Base-by-base conservation (phyloP, 805 yeast genomes). In the Sugiyamaella smithiae region DNA sequence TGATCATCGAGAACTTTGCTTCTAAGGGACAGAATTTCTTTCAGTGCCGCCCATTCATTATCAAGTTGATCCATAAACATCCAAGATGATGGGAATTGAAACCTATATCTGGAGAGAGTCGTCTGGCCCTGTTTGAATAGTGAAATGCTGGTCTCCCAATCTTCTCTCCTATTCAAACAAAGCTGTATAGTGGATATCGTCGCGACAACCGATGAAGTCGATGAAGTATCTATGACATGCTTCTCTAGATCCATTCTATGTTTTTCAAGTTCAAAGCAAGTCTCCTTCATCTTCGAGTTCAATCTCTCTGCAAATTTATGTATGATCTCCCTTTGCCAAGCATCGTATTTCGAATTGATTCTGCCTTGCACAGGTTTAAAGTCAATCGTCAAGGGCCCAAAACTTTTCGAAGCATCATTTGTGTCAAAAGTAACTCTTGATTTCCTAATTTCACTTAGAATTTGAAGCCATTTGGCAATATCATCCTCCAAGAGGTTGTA, bases 61-160 rank as follows among this genome's bases (percentile, higher is more conserved):
- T 77, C 80, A 0, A 87, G 49, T 55, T 87, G 95, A 35, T 85
- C 93, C 41, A 68, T 69, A 59, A 69, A 78, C 0, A 82, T 52
- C 84, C 89, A 84, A 24, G 74, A 73, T 0, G 65, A 29, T 0
- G 83, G 77, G 43, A 79, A 73, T 19, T 68, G 69, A 51, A 66
- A 75, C 38, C 83, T 66, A n/a, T 71, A 67, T 24, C 73, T 70
- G 1, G 68, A 51, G 6, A 81, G 57, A 1, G 70, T 50, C 2
- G 58, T 56, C 48, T 81, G 84, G 4, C 75, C 73, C 1, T 54
- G 36, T 31, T 63, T 56, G 41, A 65, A 63, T 1, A 56, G 26
- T 2, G 43, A 40, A 3, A 71, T 47, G 1, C 44, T 24, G 7
- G 31, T 29, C 5, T 52, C 54, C 66, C 70, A 62, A 4, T 43